A percentile compares a stretch with the other conserved stretches of the same genome.
Evolutionary conservation across 75 land plant species (phyloP).

Genomic region (Sequoia sempervirens): DNA sequence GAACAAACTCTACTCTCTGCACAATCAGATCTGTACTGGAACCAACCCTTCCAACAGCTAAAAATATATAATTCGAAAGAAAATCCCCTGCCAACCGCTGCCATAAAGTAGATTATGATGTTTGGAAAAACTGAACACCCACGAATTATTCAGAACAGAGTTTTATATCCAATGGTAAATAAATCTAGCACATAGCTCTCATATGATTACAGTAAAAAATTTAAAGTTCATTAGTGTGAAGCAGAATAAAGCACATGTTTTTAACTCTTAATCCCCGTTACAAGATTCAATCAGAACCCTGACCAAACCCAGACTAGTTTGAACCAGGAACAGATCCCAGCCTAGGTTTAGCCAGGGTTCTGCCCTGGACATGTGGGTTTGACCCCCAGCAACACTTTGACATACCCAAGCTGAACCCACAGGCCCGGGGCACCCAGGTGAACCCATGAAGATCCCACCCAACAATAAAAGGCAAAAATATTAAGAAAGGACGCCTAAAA

Average conservation of each 20-base stretch:
- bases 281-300: too few species aligned
- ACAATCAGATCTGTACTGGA: constrained; percentile 95
- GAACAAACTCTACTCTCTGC: constrained; percentile 90
- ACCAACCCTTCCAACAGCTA: constrained; percentile 96
- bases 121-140: neutral
- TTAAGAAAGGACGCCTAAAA: too few species aligned
- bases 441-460: too few species aligned
- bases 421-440: too few species aligned
- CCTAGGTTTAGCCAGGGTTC: too few species aligned
- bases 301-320: too few species aligned
- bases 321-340: neutral
- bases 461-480: too few species aligned
- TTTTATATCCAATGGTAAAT: neutral
- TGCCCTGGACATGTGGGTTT: neutral
- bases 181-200: neutral
- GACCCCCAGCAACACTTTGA: neutral
- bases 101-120: constrained; percentile 12
- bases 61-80: constrained; percentile 73
- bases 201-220: neutral
- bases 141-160: neutral
- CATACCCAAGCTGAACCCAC: too few species aligned
- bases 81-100: constrained; percentile 94
- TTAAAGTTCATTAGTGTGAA: neutral
- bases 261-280: too few species aligned
- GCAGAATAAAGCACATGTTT: neutral